Evolutionary conservation across 495 filamentous ascomycete genomes (phyloP), one percentile per base, ranked within the genome.

Genomic region (Penicillium alfredii): DNA sequence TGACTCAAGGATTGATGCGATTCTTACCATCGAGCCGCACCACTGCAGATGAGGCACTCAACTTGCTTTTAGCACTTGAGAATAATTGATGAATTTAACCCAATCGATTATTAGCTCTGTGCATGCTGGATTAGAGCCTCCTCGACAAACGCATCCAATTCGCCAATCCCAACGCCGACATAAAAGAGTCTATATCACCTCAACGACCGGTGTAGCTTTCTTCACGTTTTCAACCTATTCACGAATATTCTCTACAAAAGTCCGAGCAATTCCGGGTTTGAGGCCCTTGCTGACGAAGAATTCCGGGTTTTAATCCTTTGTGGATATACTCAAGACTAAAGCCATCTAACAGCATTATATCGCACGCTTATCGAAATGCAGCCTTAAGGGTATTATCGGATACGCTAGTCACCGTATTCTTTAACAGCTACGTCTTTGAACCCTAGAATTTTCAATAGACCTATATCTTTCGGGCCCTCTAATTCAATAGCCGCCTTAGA

Each of bases 281-380:
- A 53, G 34, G 9, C 47, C 39, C 13, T 37, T 36, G 8, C 45
- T 22, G 10, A 44, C 42, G 17, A 53, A 53, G 33, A 55, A 53
- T 23, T 4, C 38, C 12, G 48, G 35, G 21, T 58, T 35, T 43
- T 44, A 49, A 40, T 56, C 42, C n/a, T 36, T n/a, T 27, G 23
- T 39, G 24, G 15, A 60, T 48, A 35, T 51, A 53, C 43, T 50
- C 41, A 10, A 60, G 40, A 35, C 54, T 45, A 26, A 52, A 30
- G 15, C 36, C 40, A 31, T 52, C 38, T 35, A 32, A 13, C 12
- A 50, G 20, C 11, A 41, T 38, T 11, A 53, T 14, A 12, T 53
- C 35, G 19, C 42, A 35, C 12, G 42, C 44, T 35, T 53, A 46
- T 15, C 33, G 31, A 40, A 55, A 51, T 11, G 38, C 37, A 32